Evolutionary conservation across 208 protist species (phyloP), one percentile per base, ranked within the genome.

Genomic region (Acanthamoeba sp.): DNA sequence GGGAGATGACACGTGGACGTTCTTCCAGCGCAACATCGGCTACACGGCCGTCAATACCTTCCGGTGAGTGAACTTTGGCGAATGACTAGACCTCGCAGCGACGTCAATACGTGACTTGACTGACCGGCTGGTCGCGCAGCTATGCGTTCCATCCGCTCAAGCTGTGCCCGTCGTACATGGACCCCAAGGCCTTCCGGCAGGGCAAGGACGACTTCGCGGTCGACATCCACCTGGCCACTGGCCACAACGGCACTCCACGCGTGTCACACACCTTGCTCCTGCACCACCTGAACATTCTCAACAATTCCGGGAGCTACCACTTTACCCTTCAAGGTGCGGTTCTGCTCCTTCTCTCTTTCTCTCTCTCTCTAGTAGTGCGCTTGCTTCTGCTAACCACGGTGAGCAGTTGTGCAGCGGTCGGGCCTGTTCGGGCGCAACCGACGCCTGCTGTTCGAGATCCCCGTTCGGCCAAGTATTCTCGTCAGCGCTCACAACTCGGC

Each of bases 371-470:
- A n/a, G n/a, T n/a, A n/a, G n/a, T n/a, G n/a, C n/a, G n/a, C n/a
- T n/a, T n/a, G n/a, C n/a, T n/a, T n/a, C n/a, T n/a, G n/a, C n/a
- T n/a, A n/a, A n/a, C n/a, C n/a, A n/a, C n/a, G 48, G 48, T 55
- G 55, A 59, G 4, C 55, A 76, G 66, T 76, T 9, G 66, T 76
- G 66, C 29, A 76, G 66, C 66, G 66, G 29, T 76, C 66, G 66
- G 66, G 66, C 12, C 66, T 76, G 27, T 76, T 76, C n/a, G 20
- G 66, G 32, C 66, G 66, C 66, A 76, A 76, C 29, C n/a, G 36
- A 32, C n/a, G 36, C 14, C 66, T 76, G 66, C 66, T 76, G 34
- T 76, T 76, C 14, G 36, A 34, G 36, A 32, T 78, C 29, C 66
- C 66, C 34, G 2, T 78, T 32, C 2, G 62, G 24, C n/a, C 62